Percentiles rank a stretch among this genome's conserved stretches.
These are phyloP conservation scores for Fusarium transvaalense DNA, from an alignment of 2,329 filamentous ascomycete species.

Conservation along the genomic window DNA sequence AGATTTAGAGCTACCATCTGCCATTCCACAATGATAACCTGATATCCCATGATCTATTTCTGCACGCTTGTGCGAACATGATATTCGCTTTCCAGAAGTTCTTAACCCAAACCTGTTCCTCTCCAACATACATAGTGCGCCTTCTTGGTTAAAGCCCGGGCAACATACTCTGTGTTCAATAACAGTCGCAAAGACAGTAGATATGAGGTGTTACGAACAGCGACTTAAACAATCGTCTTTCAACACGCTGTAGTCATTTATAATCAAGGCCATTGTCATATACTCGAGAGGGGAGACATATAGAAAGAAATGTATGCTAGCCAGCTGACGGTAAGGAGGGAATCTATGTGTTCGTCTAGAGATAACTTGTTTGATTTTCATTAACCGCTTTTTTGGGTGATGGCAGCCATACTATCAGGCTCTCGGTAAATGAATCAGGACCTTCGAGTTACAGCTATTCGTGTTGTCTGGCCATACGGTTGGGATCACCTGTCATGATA, in stretches of 20 bases:
- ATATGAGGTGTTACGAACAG: not conserved
- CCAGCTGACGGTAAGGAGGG: not conserved
- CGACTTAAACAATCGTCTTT: not conserved
- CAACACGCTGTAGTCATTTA: not conserved
- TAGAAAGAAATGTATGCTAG: not conserved
- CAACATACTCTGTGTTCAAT: not conserved
- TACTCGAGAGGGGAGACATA: not conserved
- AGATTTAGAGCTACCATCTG: not conserved
- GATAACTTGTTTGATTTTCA: not conserved
- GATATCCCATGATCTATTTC: not conserved
- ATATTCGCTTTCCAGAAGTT: not conserved
- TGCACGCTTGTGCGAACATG: not conserved
- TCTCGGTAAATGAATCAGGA: not conserved
- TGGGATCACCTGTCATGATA: not conserved
- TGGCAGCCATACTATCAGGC: no score
- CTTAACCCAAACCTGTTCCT: not conserved
- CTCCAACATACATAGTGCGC: not conserved
- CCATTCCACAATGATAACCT: not conserved
- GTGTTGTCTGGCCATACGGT: not conserved
- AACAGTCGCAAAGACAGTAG: not conserved
- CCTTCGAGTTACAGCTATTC: not conserved
- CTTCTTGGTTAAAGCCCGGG: not conserved
- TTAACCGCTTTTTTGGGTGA: not conserved
- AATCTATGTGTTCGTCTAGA: not conserved
- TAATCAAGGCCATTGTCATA: not conserved